Percentiles rank a stretch among this genome's conserved stretches.
Conservation (phyloP, 176 grass and related monocot genomes). For the Bothriochloa decipiens region DNA sequence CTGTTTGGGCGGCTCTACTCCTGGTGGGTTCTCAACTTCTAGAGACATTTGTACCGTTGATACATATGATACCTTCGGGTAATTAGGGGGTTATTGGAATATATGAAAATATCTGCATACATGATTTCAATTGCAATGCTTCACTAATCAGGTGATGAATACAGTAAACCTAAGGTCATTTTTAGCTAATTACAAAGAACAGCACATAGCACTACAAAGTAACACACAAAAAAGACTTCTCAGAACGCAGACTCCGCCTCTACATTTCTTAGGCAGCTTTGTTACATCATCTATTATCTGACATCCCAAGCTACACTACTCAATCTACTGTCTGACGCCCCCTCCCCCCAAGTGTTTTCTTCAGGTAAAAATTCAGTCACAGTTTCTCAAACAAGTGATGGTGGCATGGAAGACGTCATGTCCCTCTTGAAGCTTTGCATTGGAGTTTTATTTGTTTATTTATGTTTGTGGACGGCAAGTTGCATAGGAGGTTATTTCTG, state of each 20-base stretch:
- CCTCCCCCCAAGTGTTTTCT: not conserved
- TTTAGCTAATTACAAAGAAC: not conserved
- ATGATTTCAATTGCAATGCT: not conserved
- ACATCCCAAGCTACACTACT: not conserved
- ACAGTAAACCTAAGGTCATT: not conserved
- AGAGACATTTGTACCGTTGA: constrained; percentile 39
- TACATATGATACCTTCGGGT: not conserved
- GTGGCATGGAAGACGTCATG: not conserved
- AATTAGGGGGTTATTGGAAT: not conserved
- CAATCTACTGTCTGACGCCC: not conserved
- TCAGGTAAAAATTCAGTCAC: not conserved
- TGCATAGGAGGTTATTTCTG: not conserved
- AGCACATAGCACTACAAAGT: not conserved
- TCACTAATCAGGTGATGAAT: constrained; percentile 2
- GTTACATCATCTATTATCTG: not conserved
- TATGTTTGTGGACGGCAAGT: not conserved
- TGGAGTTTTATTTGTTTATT: not conserved
- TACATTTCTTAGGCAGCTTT: not conserved
- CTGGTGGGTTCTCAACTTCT: constrained; percentile 34
- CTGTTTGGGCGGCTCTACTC: not conserved
- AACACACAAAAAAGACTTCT: not conserved
- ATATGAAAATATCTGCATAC: not conserved
- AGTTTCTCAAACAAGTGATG: not conserved
- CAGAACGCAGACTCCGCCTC: not conserved
- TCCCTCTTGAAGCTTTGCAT: not conserved